Base-by-base conservation (phyloP, 306 rosid genomes). In the Cicer cuneatum region DNA sequence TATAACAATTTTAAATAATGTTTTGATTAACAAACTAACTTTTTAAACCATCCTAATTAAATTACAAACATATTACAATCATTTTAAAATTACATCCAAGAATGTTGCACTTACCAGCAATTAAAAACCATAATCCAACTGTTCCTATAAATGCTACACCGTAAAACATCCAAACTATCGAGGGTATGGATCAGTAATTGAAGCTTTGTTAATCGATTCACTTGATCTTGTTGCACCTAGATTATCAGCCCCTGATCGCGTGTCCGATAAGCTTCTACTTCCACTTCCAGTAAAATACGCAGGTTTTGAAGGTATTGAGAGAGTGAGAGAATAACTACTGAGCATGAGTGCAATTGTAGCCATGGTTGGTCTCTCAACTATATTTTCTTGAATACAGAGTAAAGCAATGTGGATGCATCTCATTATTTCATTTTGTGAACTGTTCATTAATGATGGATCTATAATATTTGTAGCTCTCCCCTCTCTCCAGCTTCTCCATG, bases 391-490 rank as follows among this genome's bases (percentile, higher is more conserved):
- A 16, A 81, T 72, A 45, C 86, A 88, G 0, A 88, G 79, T 10
- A 90, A 66, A 0, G 86, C 89, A 33, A 90, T 79, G 45, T 87
- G 92, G 15, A 86, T 82, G 77, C 90, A 87, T 80, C 86, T 86
- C 54, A 74, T 75, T 10, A 81, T 73, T 76, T 89, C 86, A 59
- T 19, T 46, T 41, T 8, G 12, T 13, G 73, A 76, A 43, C 75
- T 59, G 11, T 19, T 38, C 16, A 29, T 49, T 52, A 84, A 19
- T 47, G 61, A 8, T 4, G 78, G 75, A 77, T 86, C 91, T 63
- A 87, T 14, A 8, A 83, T 56, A 68, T 80, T 42, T 48, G 45
- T 6, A 7, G 60, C 15, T n/a, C 58, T 76, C 3, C 86, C 84
- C 0, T 70, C 73, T 56, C 15, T 83, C 89, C 90, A 89, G 7